phyloP scores from a whole-genome alignment of 169 alveolate genomes.

The Eimeria sp. region DNA sequence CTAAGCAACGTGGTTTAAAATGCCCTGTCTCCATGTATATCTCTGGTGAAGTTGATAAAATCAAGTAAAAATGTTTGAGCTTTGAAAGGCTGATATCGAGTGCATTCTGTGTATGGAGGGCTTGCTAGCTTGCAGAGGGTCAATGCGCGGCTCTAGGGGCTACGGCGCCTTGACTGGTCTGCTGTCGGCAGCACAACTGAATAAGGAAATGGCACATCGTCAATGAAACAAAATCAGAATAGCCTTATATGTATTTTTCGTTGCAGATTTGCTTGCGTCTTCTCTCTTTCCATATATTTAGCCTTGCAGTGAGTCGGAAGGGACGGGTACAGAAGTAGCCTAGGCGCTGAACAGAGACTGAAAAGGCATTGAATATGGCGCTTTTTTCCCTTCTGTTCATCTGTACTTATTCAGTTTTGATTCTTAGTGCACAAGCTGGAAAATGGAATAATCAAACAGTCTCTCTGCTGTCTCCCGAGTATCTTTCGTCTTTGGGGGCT shows the following conservation, averaged over 20 bases:
- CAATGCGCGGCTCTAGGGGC: constrained; percentile 21
- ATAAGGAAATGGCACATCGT: background rate
- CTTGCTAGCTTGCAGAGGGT: constrained; percentile 36
- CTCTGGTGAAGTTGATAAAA: background rate
- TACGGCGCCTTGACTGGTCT: constrained; percentile 36
- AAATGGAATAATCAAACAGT: constrained; percentile 21
- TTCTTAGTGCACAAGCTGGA: constrained; percentile 17
- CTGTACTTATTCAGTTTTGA: background rate
- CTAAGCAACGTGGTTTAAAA: background rate
- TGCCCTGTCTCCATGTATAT: background rate
- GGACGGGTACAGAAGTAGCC: constrained; percentile 38
- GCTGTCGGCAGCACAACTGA: constrained; percentile 9
- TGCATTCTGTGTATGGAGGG: background rate
- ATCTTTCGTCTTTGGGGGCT: constrained; percentile 59
- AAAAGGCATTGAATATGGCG: constrained; percentile 1
- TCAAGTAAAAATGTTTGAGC: background rate
- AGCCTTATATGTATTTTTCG: constrained; percentile 4
- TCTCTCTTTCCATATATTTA: background rate
- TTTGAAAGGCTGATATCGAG: constrained; percentile 11
- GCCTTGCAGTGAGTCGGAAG: constrained; percentile 50
- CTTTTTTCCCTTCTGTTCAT: background rate
- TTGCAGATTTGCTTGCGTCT: background rate
- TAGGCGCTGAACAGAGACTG: background rate
- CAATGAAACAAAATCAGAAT: background rate
- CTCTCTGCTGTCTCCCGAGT: constrained; percentile 49